A percentile compares a stretch with the other conserved stretches of the same genome.
Conservation (phyloP, 257 asterid species). For the Solanum chmielewskii region DNA sequence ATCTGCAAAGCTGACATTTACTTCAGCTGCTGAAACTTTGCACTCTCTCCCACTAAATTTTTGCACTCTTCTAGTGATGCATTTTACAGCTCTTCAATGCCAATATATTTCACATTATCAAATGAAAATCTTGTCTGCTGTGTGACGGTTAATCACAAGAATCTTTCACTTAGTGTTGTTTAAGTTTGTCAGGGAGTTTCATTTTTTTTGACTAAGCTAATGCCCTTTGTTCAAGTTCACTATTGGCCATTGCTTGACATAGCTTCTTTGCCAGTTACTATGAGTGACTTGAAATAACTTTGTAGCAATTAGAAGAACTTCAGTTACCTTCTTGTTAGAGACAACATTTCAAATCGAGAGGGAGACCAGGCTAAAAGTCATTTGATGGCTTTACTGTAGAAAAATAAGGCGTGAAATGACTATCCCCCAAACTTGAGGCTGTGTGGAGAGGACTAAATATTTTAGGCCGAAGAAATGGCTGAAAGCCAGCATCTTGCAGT, state of each 20-base stretch:
- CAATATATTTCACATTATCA: neutral
- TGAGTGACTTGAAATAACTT: neutral
- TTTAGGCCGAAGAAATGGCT: neutral
- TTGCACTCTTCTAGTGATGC: neutral
- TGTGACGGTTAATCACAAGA: neutral
- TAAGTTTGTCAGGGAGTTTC: neutral
- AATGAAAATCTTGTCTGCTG: neutral
- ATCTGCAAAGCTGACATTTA: neutral
- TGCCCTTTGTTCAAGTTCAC: neutral
- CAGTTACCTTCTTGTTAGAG: neutral
- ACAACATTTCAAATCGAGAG: neutral
- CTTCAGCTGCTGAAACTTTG: neutral
- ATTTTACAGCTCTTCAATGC: neutral
- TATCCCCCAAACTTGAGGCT: neutral
- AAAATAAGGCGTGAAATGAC: neutral
- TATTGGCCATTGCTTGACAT: neutral
- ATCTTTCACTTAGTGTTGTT: neutral
- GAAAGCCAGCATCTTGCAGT: neutral
- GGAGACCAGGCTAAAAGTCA: neutral
- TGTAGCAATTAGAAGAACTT: neutral
- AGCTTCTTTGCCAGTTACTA: neutral
- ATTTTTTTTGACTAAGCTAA: neutral
- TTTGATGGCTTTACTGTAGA: neutral
- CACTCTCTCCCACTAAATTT: neutral
- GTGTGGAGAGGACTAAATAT: neutral